Conservation (phyloP, 768 basidiomycete genomes). For the Termitomyces sp. region DNA sequence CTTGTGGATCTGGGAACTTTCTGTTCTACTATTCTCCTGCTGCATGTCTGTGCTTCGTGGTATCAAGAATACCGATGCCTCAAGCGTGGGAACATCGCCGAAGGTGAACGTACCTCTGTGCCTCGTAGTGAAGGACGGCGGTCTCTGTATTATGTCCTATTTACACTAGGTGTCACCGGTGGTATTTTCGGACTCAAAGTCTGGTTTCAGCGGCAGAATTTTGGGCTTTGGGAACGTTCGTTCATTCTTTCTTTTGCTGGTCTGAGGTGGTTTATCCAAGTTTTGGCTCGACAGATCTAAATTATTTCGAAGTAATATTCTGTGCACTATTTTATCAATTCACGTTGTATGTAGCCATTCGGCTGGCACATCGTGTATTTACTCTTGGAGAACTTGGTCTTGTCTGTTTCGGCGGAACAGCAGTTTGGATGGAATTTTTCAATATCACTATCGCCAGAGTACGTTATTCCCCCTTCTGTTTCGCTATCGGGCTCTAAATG, state of each 20-base stretch:
- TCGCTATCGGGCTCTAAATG: neutral
- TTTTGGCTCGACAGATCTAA: slow-evolving; percentile 51
- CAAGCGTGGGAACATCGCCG: slow-evolving; percentile 33
- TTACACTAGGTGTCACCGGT: slow-evolving; percentile 49
- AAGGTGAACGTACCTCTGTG: slow-evolving; percentile 70
- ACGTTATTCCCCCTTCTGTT: slow-evolving; percentile 19
- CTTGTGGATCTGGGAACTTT: slow-evolving; percentile 77
- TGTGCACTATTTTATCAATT: slow-evolving; percentile 86
- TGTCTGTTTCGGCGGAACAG: slow-evolving; percentile 84
- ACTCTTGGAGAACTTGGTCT: slow-evolving; percentile 91
- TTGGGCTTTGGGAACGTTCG: slow-evolving; percentile 72
- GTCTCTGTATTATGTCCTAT: slow-evolving; percentile 58
- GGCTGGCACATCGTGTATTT: slow-evolving; percentile 91
- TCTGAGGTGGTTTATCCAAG: neutral
- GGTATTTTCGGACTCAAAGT: slow-evolving; percentile 45
- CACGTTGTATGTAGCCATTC: slow-evolving; percentile 80
- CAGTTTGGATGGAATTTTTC: slow-evolving; percentile 79
- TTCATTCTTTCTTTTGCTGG: neutral
- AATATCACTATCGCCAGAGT: slow-evolving; percentile 82
- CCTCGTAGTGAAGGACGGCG: slow-evolving; percentile 67
- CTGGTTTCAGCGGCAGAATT: slow-evolving; percentile 30
- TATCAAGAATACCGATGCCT: slow-evolving; percentile 58
- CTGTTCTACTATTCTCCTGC: slow-evolving; percentile 71
- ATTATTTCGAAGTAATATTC: slow-evolving; percentile 65
- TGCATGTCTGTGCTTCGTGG: slow-evolving; percentile 76